phyloP scores from a whole-genome alignment of 2,329 filamentous ascomycete species.

The Scytalidium sp. region DNA sequence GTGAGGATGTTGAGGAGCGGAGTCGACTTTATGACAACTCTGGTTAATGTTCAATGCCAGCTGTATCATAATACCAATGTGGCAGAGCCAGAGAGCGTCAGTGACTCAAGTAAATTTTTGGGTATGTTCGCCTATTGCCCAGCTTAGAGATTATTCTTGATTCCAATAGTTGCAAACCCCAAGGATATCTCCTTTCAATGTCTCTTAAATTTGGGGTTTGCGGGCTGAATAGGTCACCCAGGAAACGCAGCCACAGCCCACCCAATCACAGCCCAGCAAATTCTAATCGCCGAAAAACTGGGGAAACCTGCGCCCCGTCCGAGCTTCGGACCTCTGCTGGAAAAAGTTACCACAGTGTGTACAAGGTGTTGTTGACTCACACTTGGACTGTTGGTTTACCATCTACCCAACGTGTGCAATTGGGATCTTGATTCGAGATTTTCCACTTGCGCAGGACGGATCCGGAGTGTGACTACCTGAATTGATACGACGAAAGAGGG shows the following conservation, averaged over 20 bases:
- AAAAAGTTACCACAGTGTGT: not conserved
- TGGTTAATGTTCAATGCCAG: no score
- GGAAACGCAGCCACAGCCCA: not conserved
- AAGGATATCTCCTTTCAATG: not conserved
- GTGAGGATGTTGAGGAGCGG: no score
- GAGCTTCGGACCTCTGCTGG: not conserved
- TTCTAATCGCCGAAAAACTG: not conserved
- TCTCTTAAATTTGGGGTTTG: not conserved
- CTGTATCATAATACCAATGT: no score
- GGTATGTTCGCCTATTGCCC: no score
- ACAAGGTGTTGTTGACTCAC: not conserved
- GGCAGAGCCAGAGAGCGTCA: no score
- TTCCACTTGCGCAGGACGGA: not conserved
- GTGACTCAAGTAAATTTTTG: no score
- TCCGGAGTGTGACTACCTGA: not conserved
- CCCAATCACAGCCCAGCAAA: not conserved
- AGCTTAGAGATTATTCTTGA: no score
- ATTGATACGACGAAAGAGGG: not conserved
- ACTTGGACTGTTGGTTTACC: not conserved
- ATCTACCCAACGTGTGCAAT: not conserved
- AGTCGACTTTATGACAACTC: no score
- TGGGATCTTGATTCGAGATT: not conserved
- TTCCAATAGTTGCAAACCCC: not conserved
- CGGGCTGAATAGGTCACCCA: not conserved
- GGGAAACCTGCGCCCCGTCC: not conserved